Conservation (phyloP, 2,329 filamentous ascomycete genomes). For the Ceratocystis papillata region DNA sequence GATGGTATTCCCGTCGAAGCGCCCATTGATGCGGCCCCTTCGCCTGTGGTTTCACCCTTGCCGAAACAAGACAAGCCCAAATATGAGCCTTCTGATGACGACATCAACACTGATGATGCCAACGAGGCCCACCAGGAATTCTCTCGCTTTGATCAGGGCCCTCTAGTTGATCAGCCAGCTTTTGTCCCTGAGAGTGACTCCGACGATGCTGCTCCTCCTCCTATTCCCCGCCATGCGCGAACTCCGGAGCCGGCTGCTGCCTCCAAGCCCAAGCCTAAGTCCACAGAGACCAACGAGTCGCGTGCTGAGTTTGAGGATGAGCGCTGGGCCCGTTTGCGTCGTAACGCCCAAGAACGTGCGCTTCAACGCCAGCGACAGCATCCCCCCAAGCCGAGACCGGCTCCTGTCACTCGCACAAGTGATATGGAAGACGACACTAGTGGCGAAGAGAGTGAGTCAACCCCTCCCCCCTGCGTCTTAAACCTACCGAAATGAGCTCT, state of each 20-base stretch:
- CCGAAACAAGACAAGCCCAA: slow-evolving; percentile 30
- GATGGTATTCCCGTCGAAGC: slow-evolving; percentile 11
- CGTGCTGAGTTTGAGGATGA: slow-evolving; percentile 46
- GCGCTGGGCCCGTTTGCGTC: slow-evolving; percentile 90
- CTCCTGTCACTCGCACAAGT: slow-evolving; percentile 7
- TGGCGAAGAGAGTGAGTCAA: slow-evolving; percentile 76
- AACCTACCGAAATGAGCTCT: neutral
- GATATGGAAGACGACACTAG: slow-evolving; percentile 79
- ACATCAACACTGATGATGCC: slow-evolving; percentile 49
- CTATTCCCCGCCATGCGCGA: slow-evolving; percentile 38
- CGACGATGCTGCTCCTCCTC: slow-evolving; percentile 42
- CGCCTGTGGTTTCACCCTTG: slow-evolving; percentile 18
- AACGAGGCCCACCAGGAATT: slow-evolving; percentile 51
- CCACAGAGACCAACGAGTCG: slow-evolving; percentile 28
- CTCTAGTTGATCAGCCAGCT: slow-evolving; percentile 73
- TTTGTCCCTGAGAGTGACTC: slow-evolving; percentile 54
- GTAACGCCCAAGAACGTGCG: slow-evolving; percentile 80
- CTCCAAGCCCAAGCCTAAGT: slow-evolving; percentile 27
- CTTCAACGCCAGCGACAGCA: slow-evolving; percentile 55
- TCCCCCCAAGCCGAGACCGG: slow-evolving; percentile 36
- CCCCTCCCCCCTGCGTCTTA: neutral
- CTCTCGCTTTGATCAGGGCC: slow-evolving; percentile 74
- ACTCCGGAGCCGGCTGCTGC: slow-evolving; percentile 26
- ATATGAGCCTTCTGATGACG: slow-evolving; percentile 42
- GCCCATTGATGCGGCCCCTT: slow-evolving; percentile 19